Evolutionary conservation across 768 basidiomycete genomes (phyloP).

Genomic region (Calocera viscosa): DNA sequence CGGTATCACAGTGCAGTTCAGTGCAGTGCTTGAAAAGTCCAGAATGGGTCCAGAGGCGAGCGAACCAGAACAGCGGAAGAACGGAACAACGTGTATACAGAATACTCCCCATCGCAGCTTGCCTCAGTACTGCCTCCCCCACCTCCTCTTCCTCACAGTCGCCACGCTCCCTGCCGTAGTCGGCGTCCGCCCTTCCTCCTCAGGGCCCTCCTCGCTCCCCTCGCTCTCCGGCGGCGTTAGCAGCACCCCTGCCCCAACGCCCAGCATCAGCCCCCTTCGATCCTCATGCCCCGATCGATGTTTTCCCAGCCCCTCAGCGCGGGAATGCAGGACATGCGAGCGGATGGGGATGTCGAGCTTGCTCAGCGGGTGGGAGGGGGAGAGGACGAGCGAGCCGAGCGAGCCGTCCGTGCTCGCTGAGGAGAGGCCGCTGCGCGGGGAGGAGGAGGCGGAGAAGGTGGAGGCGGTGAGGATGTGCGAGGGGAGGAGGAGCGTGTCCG

Average conservation of each 20-base stretch:
- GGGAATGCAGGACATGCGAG: not conserved
- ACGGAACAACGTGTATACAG: not conserved
- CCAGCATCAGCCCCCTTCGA: not conserved
- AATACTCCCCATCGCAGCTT: not conserved
- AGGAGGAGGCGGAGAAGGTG: not conserved
- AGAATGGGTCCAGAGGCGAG: too few species aligned
- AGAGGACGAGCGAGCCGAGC: not conserved
- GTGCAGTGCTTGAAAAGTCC: too few species aligned
- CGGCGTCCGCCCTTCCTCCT: not conserved
- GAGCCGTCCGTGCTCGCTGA: not conserved
- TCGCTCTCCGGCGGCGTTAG: not conserved
- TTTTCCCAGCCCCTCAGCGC: not conserved
- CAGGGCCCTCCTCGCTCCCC: not conserved
- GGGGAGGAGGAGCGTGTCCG: not conserved
- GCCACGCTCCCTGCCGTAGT: not conserved
- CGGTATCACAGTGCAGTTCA: too few species aligned
- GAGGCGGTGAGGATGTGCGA: not conserved
- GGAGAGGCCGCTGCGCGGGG: not conserved
- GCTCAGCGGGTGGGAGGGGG: not conserved
- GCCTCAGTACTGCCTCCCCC: constrained; percentile 3
- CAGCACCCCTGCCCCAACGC: not conserved
- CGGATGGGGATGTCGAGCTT: not conserved
- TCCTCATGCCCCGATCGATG: not conserved
- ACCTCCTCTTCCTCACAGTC: not conserved
- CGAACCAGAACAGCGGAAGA: too few species aligned